Percentiles rank a stretch among this genome's conserved stretches.
Evolutionary conservation across 2,329 filamentous ascomycete species (phyloP).

Genomic region (Teratosphaeria pseudoeucalypti): DNA sequence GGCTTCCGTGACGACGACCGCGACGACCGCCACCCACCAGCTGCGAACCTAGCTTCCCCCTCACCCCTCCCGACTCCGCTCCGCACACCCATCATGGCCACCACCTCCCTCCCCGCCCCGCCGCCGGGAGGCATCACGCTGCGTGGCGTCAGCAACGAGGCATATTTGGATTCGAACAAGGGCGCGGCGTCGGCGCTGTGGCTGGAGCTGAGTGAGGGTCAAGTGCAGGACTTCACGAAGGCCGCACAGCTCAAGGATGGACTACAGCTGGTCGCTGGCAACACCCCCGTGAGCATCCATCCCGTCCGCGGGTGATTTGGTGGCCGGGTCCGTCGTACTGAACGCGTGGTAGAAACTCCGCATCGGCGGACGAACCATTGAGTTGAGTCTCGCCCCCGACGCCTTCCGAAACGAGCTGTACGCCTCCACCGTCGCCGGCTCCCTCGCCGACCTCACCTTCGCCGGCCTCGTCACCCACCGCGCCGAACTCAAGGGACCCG

Average conservation of each 20-base stretch:
- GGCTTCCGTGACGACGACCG: slow-evolving; percentile 9
- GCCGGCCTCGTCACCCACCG: slow-evolving; percentile 48
- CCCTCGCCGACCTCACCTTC: slow-evolving; percentile 42
- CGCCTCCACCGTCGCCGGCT: slow-evolving; percentile 26
- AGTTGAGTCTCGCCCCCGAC: slow-evolving; percentile 44
- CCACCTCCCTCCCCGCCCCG: slow-evolving; percentile 3
- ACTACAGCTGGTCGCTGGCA: slow-evolving; percentile 25
- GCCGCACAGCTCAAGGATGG: slow-evolving; percentile 18
- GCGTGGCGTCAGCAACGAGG: slow-evolving; percentile 12
- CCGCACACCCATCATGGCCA: slow-evolving; percentile 11
- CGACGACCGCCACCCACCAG: background rate
- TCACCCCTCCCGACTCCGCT: no score
- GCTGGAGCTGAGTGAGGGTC: slow-evolving; percentile 20
- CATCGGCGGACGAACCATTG: slow-evolving; percentile 46
- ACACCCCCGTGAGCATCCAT: slow-evolving; percentile 21
- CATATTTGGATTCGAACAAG: slow-evolving; percentile 8
- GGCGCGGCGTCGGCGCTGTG: slow-evolving; percentile 18
- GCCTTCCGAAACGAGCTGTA: slow-evolving; percentile 50
- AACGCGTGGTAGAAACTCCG: slow-evolving; percentile 38
- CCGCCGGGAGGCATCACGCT: slow-evolving; percentile 18
- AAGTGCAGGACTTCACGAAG: slow-evolving; percentile 24
- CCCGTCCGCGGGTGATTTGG: background rate
- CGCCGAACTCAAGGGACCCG: slow-evolving; percentile 29
- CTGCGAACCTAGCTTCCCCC: no score
- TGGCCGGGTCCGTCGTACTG: background rate